phyloP scores from a whole-genome alignment of 2,329 filamentous ascomycete genomes.

The Anisogramma anomala region DNA sequence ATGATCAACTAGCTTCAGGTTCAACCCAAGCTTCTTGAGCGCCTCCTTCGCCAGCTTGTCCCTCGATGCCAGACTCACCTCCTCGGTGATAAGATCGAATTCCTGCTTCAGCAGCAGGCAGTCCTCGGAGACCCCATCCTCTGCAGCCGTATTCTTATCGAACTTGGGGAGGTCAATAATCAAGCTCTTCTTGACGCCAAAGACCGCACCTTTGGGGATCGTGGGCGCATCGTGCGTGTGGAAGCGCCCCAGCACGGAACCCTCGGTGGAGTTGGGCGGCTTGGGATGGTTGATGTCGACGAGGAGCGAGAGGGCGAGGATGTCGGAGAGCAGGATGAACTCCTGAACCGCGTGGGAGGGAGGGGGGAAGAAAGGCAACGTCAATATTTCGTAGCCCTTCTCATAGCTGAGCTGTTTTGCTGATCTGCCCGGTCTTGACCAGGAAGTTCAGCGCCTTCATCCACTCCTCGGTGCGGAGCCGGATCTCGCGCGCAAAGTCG shows the following conservation, averaged over 20 bases:
- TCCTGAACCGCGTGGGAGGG: constrained; percentile 42
- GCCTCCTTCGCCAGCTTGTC: constrained; percentile 54
- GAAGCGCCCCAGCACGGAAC: constrained; percentile 72
- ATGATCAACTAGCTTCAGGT: constrained; percentile 64
- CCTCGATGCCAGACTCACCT: constrained; percentile 55
- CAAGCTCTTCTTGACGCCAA: constrained; percentile 73
- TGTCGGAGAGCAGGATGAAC: constrained; percentile 73
- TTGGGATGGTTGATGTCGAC: constrained; percentile 84
- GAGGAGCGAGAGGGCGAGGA: constrained; percentile 66
- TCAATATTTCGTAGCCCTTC: no score
- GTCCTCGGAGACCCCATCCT: constrained; percentile 54
- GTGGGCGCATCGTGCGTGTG: constrained; percentile 65
- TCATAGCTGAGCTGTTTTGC: no score
- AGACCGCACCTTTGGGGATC: constrained; percentile 57
- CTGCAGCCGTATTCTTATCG: constrained; percentile 39
- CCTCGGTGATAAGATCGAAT: constrained; percentile 64
- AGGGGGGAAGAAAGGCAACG: not conserved
- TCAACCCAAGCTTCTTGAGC: constrained; percentile 52
- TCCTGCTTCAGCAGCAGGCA: constrained; percentile 56
- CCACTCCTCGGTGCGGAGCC: constrained; percentile 68
- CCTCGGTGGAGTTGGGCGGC: constrained; percentile 57
- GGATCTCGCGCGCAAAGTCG: constrained; percentile 70
- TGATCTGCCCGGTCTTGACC: constrained; percentile 61
- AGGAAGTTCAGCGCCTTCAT: constrained; percentile 62
- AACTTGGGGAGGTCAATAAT: constrained; percentile 50